Evolutionary conservation across 768 basidiomycete species (phyloP), one percentile per base, ranked within the genome.

Genomic region (Hygrophorus russula): DNA sequence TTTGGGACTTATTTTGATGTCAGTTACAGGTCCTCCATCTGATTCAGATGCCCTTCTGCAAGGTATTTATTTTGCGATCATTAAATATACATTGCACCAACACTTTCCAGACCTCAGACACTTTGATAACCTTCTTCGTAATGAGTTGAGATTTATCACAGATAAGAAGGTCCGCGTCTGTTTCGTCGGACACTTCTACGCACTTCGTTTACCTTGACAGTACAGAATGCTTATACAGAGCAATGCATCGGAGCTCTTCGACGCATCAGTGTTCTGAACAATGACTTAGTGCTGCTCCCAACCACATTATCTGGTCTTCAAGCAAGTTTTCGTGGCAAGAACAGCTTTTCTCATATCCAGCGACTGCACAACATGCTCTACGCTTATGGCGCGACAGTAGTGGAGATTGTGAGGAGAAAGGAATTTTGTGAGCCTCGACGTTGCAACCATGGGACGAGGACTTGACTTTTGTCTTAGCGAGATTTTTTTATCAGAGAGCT

Each of bases 321-420:
- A 55, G 56, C 71, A 1, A 80, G 77, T 54, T 78, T 93, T 51
- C 71, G 82, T n/a, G 62, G 68, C 44, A 70, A 87, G 55, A 87
- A 79, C 24, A 84, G 82, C 46, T 97, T 97, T 56, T 72, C 82
- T n/a, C 91, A 98, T 60, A 83, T 98, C 11, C 77, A 83, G 39
- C 73, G 94, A 13, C 65, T 97, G 34, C 91, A 94, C 56, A 80
- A 74, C 44, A 86, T 97, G 77, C 59, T 93, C 0, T 92, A 90
- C 55, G 90, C 88, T 0, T 98, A 98, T 59, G 85, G 87, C 0
- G 86, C 88, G 1, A 90, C 91, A 0, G 73, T 96, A 7, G 73
- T 92, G 13, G 94, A 98, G 61, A 79, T 97, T 24, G 86, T 93
- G 2, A 71, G 94, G 46, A 70, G 94, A 43, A 88, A 88, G 52